A percentile compares a stretch with the other conserved stretches of the same genome.
These are phyloP conservation scores for Citrus unshiu DNA, from an alignment of 345 rosid genomes.

Conservation along the genomic window DNA sequence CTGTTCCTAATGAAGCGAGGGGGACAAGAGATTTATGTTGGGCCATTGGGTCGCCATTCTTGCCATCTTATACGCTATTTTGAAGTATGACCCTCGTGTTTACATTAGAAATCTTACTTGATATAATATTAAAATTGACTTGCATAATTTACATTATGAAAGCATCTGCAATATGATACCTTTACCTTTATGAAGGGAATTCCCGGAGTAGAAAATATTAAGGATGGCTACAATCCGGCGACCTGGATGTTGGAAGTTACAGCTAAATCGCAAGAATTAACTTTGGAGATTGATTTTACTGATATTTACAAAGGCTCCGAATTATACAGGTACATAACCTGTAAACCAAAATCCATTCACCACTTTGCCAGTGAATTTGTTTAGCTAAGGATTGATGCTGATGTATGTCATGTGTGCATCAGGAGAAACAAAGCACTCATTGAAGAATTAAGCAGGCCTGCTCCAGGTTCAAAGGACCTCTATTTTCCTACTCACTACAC, in stretches of 20 bases:
- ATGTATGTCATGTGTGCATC: constrained; percentile 3
- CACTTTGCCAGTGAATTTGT: background rate
- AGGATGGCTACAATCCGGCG: constrained; percentile 79
- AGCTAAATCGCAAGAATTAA: constrained; percentile 49
- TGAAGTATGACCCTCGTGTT: constrained; percentile 38
- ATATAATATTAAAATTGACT: background rate
- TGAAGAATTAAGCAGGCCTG: constrained; percentile 50
- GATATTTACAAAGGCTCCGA: constrained; percentile 32
- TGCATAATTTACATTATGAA: background rate
- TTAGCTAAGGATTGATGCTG: background rate
- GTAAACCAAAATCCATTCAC: background rate
- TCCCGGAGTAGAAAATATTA: constrained; percentile 56
- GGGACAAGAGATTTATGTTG: no score
- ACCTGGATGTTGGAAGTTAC: constrained; percentile 91
- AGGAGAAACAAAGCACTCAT: constrained; percentile 76
- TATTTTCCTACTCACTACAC: no score
- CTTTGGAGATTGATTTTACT: constrained; percentile 53
- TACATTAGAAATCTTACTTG: background rate
- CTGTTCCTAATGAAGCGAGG: no score
- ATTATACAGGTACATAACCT: constrained; percentile 34
- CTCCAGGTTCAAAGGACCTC: constrained; percentile 42
- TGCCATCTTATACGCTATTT: constrained; percentile 54
- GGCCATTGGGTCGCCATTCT: constrained; percentile 10
- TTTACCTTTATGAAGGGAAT: constrained; percentile 31
- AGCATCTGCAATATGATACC: background rate